These are phyloP conservation scores for Oxalis stricta DNA, from an alignment of 441 rosid genomes.

Conservation along the genomic window DNA sequence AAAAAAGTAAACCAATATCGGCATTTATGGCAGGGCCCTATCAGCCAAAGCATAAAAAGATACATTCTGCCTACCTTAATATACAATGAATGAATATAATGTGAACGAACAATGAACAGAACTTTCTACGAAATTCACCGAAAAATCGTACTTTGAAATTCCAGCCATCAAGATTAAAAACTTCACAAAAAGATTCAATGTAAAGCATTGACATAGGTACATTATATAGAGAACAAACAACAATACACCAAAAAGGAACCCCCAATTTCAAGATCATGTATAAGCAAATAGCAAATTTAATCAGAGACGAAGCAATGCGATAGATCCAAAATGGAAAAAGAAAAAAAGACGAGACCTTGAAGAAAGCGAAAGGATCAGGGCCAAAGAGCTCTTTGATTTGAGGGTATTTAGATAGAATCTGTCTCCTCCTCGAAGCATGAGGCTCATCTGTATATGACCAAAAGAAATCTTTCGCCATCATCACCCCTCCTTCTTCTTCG, in stretches of 20 bases:
- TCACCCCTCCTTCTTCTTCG: slow-evolving; percentile 23
- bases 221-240: no score
- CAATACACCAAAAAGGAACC: background rate
- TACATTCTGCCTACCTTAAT: no score
- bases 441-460: slow-evolving; percentile 97
- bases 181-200: background rate
- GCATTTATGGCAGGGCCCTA: no score
- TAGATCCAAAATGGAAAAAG: background rate
- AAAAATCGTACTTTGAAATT: background rate
- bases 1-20: no score
- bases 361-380: slow-evolving; percentile 70
- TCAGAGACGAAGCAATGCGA: background rate
- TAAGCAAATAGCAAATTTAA: slow-evolving; percentile 2
- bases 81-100: no score
- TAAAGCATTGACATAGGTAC: background rate
- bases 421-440: slow-evolving; percentile 64
- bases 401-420: slow-evolving; percentile 83
- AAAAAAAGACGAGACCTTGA: slow-evolving; percentile 29
- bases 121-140: no score
- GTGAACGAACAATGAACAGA: no score
- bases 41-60: no score
- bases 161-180: background rate
- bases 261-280: slow-evolving; percentile 10
- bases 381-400: slow-evolving; percentile 76
- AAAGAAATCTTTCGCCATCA: slow-evolving; percentile 73